Percentiles rank a stretch among this genome's conserved stretches.
Conservation (phyloP, 768 basidiomycete species). For the Tylopilus subfusipes region DNA sequence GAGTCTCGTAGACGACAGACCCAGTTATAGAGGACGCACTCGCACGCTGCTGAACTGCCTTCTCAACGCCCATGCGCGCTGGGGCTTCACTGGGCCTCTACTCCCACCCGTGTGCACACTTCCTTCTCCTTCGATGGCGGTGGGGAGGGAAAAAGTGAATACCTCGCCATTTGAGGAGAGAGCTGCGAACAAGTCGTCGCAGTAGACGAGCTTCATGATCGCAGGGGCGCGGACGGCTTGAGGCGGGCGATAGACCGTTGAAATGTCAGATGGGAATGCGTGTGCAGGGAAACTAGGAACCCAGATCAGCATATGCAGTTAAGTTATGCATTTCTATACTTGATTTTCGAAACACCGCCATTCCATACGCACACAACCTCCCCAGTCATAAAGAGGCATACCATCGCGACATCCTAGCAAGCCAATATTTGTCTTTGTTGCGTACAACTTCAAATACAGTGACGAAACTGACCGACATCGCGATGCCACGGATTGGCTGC, state of each 20-base stretch:
- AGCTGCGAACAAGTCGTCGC: constrained; percentile 79
- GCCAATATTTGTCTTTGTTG: neutral
- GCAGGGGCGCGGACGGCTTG: constrained; percentile 65
- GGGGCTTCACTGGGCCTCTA: constrained; percentile 56
- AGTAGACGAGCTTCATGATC: constrained; percentile 76
- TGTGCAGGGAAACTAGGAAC: constrained; percentile 65
- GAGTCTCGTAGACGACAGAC: neutral
- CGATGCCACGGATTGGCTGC: constrained; percentile 65
- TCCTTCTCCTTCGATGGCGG: constrained; percentile 31
- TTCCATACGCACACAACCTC: constrained; percentile 86
- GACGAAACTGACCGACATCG: constrained; percentile 59
- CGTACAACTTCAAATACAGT: neutral
- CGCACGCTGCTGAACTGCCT: constrained; percentile 83
- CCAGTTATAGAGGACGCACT: constrained; percentile 36
- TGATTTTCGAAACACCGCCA: constrained; percentile 70
- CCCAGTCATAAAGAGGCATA: constrained; percentile 69
- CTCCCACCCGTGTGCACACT: constrained; percentile 16
- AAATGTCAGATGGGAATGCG: constrained; percentile 71
- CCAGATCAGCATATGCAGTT: neutral
- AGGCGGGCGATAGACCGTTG: constrained; percentile 71
- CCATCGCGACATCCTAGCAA: constrained; percentile 76
- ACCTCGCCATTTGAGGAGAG: constrained; percentile 87
- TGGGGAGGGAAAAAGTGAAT: constrained; percentile 66
- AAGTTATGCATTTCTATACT: constrained; percentile 39
- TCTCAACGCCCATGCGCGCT: constrained; percentile 85